These are phyloP conservation scores for Kwoniella dendrophila DNA, from an alignment of 768 basidiomycete species.

Conservation along the genomic window DNA sequence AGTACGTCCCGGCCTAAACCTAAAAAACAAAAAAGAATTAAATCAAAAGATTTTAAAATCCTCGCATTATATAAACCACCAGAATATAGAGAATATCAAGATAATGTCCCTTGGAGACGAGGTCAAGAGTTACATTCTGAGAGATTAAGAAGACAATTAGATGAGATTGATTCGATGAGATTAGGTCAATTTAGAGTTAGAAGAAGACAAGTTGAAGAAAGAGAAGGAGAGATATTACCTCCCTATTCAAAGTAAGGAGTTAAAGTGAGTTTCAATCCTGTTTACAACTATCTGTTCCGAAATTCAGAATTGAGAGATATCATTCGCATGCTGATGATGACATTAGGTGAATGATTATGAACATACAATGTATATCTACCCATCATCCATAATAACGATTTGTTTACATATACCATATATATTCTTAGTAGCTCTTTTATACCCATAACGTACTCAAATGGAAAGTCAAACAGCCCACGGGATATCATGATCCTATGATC, in stretches of 20 bases:
- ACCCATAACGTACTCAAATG: too few relatives aligned
- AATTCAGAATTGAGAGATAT: too few relatives aligned
- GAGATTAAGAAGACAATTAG: conserved; percentile 13
- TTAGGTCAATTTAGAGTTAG: too few relatives aligned
- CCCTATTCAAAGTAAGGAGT: neutral
- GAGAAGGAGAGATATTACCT: conserved; percentile 5
- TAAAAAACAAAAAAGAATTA: conserved; percentile 2
- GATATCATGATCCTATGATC: too few relatives aligned
- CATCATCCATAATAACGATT: too few relatives aligned
- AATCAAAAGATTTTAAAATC: conserved; percentile 11
- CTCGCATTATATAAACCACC: neutral
- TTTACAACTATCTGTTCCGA: too few relatives aligned
- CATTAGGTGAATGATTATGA: too few relatives aligned
- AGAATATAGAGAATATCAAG: neutral
- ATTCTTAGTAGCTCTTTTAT: too few relatives aligned
- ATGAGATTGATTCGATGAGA: conserved; percentile 13
- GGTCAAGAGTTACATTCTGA: conserved; percentile 4
- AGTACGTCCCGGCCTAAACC: neutral
- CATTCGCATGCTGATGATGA: too few relatives aligned
- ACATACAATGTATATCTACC: too few relatives aligned
- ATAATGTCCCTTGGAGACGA: neutral
- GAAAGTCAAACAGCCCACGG: too few relatives aligned
- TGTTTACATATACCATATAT: too few relatives aligned
- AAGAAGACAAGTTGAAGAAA: neutral
- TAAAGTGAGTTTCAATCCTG: neutral